Percentiles rank a stretch among this genome's conserved stretches.
Conservation (phyloP, 2,329 filamentous ascomycete species). For the Myotisia sp. region DNA sequence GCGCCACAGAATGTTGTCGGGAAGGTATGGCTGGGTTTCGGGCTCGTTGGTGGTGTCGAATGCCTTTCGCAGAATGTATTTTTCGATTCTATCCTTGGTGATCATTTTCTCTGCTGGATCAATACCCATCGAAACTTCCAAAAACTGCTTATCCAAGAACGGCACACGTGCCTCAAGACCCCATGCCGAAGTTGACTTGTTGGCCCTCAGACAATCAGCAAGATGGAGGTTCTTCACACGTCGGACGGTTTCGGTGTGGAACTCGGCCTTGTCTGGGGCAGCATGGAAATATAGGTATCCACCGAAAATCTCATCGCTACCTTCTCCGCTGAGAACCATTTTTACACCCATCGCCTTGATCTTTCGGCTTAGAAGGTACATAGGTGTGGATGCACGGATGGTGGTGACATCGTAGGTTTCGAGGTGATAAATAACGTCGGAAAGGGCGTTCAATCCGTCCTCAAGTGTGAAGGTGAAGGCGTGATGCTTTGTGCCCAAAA, state of each 20-base stretch:
- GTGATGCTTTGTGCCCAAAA: constrained; percentile 94
- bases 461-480: constrained; percentile 97
- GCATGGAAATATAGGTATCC: constrained; percentile 98
- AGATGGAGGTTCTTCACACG: constrained; percentile 94
- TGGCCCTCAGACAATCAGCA: constrained; percentile 90
- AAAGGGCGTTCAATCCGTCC: constrained; percentile 89
- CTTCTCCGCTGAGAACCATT: constrained; percentile 96
- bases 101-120: constrained; percentile 95
- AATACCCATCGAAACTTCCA: constrained; percentile 83
- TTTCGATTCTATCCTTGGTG: constrained; percentile 76
- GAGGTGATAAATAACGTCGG: constrained; percentile 94
- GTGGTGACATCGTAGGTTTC: constrained; percentile 98
- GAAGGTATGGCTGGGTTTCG: constrained; percentile 69
- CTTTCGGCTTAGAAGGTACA: constrained; percentile 95
- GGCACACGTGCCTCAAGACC: constrained; percentile 94
- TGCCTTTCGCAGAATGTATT: constrained; percentile 94
- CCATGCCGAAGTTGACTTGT: constrained; percentile 98
- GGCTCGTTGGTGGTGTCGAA: constrained; percentile 89
- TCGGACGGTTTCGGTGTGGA: constrained; percentile 88
- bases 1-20: constrained; percentile 87
- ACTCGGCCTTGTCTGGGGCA: constrained; percentile 77
- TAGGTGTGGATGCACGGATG: constrained; percentile 93
- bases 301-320: constrained; percentile 94
- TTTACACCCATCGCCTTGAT: constrained; percentile 99
- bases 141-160: constrained; percentile 95